Evolutionary conservation across 2,329 filamentous ascomycete genomes (phyloP).

Genomic region (Ophiocordyceps unilateralis): DNA sequence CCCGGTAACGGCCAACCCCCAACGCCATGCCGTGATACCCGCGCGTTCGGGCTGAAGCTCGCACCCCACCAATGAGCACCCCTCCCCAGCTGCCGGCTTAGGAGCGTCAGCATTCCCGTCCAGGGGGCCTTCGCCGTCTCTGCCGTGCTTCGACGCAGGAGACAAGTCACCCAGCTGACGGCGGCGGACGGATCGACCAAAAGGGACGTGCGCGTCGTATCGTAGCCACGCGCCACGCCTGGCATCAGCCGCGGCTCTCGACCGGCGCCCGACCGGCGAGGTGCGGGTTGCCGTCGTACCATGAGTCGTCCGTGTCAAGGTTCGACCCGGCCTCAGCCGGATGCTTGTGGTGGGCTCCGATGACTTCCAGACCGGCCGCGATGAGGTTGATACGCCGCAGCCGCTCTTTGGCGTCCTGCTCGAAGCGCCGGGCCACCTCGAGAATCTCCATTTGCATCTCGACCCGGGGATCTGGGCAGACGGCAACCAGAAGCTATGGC

Average conservation of each 20-base stretch:
- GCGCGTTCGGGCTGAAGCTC: background rate
- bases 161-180: background rate
- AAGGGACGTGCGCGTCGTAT: background rate
- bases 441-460: conserved; percentile 56
- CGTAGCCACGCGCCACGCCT: background rate
- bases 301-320: conserved; percentile 13
- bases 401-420: conserved; percentile 57
- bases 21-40: background rate
- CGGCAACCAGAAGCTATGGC: conserved; percentile 51
- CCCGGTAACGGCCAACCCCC: background rate
- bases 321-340: conserved; percentile 1
- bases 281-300: conserved; percentile 12
- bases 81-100: background rate
- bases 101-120: background rate
- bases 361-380: conserved; percentile 57
- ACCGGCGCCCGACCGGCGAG: background rate
- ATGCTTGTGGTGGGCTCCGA: conserved; percentile 8
- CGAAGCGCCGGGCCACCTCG: conserved; percentile 50
- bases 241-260: conserved; percentile 3
- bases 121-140: background rate
- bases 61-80: background rate
- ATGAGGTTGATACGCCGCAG: conserved; percentile 63
- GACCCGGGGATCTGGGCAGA: conserved; percentile 46
- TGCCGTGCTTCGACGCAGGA: background rate
- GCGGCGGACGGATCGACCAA: background rate